Base-by-base conservation (phyloP, 2,329 filamentous ascomycete genomes). In the Dothideomycetes sp. region DNA sequence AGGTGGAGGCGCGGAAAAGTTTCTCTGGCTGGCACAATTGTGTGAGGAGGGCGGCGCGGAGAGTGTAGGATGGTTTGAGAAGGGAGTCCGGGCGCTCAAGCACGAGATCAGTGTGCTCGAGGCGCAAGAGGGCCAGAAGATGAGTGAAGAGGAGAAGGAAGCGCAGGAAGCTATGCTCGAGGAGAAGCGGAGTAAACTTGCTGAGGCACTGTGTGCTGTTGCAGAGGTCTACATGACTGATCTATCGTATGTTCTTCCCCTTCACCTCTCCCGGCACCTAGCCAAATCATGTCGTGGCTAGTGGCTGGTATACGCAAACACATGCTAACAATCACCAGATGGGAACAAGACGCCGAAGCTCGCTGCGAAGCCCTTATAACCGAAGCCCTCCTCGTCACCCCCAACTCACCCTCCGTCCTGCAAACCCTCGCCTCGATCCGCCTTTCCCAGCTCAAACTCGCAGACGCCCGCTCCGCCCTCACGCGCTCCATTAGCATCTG, bases 161-260 rank as follows among this genome's bases (percentile, higher is more conserved):
- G 48, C 55, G 22, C 54, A 52, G 10, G 52, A 56, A 41, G 43
- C 60, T 37, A 49, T 57, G 17, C 45, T 65, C 17, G 73, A 79
- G 19, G 84, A 87, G 60, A 84, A 85, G 68, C 81, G 81, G 58
- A 70, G 72, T 48, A 91, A 91, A 62, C 70, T 96, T 27, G 85
- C 87, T 2, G 86, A 86, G 51, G 85, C 88, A n/a, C 72, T 98
- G 27, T 98, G 93, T 62, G 86, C 84, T 19, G 85, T 96, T 45
- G 80, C 85, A 5, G 91, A 98, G 65, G 86, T 98, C 36, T 98
- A 95, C 69, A 98, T 98, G 91, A 98, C 91, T 9, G 91, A 98
- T 65, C 66, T 96, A 52, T 91, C 84, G 53, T 91, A 75, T 59
- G 65, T 63, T 14, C 8, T 17, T 39, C 18, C 40, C 12, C 22